phyloP scores from a whole-genome alignment of 2,329 filamentous ascomycete species.

The Botryotinia globosa region DNA sequence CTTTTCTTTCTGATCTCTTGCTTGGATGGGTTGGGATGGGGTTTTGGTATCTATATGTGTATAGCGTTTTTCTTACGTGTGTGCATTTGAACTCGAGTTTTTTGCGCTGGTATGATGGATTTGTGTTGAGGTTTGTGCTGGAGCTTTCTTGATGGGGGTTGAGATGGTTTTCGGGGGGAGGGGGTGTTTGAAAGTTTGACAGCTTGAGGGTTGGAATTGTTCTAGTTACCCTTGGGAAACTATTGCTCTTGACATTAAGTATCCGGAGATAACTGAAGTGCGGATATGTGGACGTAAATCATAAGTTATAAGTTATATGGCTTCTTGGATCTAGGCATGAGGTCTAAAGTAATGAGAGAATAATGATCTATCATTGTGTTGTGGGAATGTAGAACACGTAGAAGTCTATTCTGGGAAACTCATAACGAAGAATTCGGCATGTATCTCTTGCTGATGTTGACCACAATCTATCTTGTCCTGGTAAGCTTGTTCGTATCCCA shows the following conservation, averaged over 20 bases:
- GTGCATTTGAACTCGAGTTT: neutral
- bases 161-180: neutral
- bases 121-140: neutral
- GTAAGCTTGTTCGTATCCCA: neutral
- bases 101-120: neutral
- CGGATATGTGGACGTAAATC: neutral
- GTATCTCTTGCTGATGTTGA: neutral
- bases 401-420: neutral
- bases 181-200: neutral
- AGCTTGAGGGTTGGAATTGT: neutral
- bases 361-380: neutral
- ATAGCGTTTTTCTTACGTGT: neutral
- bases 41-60: neutral
- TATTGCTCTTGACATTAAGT: neutral
- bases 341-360: neutral
- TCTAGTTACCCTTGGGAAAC: neutral
- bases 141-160: rapidly evolving
- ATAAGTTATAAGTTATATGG: neutral
- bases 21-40: neutral
- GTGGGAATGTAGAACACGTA: neutral
- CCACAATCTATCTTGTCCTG: neutral
- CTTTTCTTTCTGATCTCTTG: neutral
- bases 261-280: neutral
- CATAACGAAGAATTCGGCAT: neutral
- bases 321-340: neutral